These are phyloP conservation scores for Trifolium fragiferum DNA, from an alignment of 306 rosid species.

Conservation along the genomic window DNA sequence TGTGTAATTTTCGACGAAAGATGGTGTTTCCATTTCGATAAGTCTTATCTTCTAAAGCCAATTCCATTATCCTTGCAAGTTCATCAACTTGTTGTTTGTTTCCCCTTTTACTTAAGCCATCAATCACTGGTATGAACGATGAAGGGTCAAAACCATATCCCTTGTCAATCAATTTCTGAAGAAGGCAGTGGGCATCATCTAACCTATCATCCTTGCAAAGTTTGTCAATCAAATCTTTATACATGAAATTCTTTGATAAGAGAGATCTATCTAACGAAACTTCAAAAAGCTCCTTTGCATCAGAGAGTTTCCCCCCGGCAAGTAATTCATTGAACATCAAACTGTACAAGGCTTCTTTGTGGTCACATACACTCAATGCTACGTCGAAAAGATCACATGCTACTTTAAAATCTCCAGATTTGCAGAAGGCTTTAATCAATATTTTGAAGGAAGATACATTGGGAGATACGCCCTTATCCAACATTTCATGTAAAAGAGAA, in stretches of 20 bases:
- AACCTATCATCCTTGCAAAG: slow-evolving; percentile 76
- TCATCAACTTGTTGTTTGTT: slow-evolving; percentile 74
- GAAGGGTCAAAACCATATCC: slow-evolving; percentile 77
- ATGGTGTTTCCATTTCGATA: slow-evolving; percentile 43
- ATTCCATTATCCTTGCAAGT: slow-evolving; percentile 82
- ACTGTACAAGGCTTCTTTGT: slow-evolving; percentile 78
- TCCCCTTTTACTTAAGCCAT: slow-evolving; percentile 79
- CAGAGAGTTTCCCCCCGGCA: slow-evolving; percentile 62
- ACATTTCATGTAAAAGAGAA: slow-evolving; percentile 86
- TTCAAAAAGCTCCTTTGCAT: slow-evolving; percentile 73
- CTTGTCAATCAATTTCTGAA: slow-evolving; percentile 64
- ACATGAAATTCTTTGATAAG: slow-evolving; percentile 64
- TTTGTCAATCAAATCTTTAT: slow-evolving; percentile 69
- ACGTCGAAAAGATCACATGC: slow-evolving; percentile 72
- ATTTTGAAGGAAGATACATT: slow-evolving; percentile 73
- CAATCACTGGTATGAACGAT: slow-evolving; percentile 78
- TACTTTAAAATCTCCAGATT: slow-evolving; percentile 66
- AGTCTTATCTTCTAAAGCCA: slow-evolving; percentile 65
- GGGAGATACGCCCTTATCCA: slow-evolving; percentile 82
- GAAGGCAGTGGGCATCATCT: slow-evolving; percentile 71
- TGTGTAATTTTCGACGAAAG: slow-evolving; percentile 45
- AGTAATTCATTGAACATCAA: slow-evolving; percentile 83
- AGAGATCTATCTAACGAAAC: slow-evolving; percentile 70
- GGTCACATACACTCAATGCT: slow-evolving; percentile 69
- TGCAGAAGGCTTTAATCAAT: slow-evolving; percentile 75